Conservation (phyloP, 1,284 basidiomycete species). For the Trametes sp. region DNA sequence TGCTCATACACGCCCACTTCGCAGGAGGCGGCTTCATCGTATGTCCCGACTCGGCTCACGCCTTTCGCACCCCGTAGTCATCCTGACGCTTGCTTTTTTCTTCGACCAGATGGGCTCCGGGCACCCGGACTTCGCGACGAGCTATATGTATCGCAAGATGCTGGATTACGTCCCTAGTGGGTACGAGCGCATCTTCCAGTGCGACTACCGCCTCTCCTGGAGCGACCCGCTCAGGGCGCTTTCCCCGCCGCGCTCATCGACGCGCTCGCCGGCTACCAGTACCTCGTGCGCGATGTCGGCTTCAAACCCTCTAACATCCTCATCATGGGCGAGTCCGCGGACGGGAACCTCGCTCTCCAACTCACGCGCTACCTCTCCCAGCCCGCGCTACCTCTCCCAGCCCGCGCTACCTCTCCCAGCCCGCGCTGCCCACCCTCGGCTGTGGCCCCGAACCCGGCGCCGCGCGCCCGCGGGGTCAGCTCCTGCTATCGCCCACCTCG, state of each 20-base stretch:
- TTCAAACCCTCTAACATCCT: slow-evolving; percentile 54
- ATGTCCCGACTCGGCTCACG: slow-evolving; percentile 26
- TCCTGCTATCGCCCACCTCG: slow-evolving; percentile 48
- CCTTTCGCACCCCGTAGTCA: slow-evolving; percentile 24
- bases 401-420: slow-evolving; percentile 48
- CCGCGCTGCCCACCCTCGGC: slow-evolving; percentile 42
- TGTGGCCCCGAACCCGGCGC: too few species aligned
- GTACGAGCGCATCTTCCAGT: slow-evolving; percentile 36
- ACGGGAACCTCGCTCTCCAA: slow-evolving; percentile 71
- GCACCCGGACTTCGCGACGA: slow-evolving; percentile 43
- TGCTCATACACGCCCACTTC: slow-evolving; percentile 34
- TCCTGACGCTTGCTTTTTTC: not conserved
- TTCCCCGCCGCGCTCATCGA: slow-evolving; percentile 60
- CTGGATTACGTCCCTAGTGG: slow-evolving; percentile 25
- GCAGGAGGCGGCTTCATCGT: slow-evolving; percentile 24
- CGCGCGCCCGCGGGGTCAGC: slow-evolving; percentile 65
- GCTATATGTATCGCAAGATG: slow-evolving; percentile 26
- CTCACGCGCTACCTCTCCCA: slow-evolving; percentile 53
- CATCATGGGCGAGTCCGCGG: slow-evolving; percentile 62
- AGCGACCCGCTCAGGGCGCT: slow-evolving; percentile 39
- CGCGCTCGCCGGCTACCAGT: slow-evolving; percentile 52
- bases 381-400: slow-evolving; percentile 42
- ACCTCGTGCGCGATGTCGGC: slow-evolving; percentile 48
- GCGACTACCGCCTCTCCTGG: slow-evolving; percentile 44
- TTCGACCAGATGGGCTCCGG: slow-evolving; percentile 38